phyloP scores from a whole-genome alignment of 495 filamentous ascomycete species.

The Chaetomium tenue region DNA sequence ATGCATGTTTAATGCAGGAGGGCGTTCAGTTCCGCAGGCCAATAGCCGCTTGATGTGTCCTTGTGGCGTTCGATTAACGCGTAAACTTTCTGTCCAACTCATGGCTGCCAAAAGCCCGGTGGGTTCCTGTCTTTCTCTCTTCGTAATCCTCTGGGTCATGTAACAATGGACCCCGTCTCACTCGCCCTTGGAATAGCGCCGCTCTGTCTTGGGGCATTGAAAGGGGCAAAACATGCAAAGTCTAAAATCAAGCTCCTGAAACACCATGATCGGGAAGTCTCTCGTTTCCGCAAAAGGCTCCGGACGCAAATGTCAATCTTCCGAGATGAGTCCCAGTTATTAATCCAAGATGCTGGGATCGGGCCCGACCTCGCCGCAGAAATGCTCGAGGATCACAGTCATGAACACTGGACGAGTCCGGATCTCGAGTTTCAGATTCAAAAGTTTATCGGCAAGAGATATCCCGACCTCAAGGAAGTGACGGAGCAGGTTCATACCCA shows the following conservation, averaged over 20 bases:
- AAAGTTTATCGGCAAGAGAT: background rate
- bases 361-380: background rate
- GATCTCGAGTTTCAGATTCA: background rate
- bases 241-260: slow-evolving; percentile 5
- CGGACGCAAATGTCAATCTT: slow-evolving; percentile 7
- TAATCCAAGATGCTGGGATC: slow-evolving; percentile 2
- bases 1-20: background rate
- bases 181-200: background rate
- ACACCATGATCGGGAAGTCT: background rate
- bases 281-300: slow-evolving; percentile 7
- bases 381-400: background rate
- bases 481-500: background rate
- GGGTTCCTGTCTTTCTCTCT: background rate
- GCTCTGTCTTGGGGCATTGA: background rate
- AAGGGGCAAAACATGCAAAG: slow-evolving; percentile 2
- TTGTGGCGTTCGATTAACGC: background rate
- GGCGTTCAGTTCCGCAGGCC: background rate
- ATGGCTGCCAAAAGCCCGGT: background rate
- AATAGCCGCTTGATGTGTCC: background rate
- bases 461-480: background rate
- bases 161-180: background rate
- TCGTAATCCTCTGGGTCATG: background rate
- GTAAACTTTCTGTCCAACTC: background rate
- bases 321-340: background rate
- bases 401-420: background rate